phyloP scores from a whole-genome alignment of 805 yeast genomes.

The Kuraishia floccosa region DNA sequence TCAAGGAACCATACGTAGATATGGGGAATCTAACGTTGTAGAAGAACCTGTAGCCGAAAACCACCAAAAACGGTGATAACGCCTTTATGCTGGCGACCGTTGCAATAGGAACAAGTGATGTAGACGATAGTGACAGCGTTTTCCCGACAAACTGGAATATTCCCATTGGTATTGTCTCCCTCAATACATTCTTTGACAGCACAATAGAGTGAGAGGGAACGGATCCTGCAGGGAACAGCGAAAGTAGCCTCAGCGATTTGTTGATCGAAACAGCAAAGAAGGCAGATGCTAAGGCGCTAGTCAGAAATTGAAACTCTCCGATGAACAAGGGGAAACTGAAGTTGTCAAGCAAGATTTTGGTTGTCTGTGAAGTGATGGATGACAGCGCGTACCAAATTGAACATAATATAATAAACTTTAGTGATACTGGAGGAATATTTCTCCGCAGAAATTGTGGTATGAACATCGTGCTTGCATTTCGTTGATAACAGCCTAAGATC shows the following conservation, averaged over 20 bases:
- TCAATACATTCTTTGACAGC: conserved; percentile 23
- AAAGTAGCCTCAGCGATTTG: conserved; percentile 1
- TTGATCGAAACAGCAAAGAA: not conserved
- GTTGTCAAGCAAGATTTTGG: conserved; percentile 40
- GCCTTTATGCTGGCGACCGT: conserved; percentile 91
- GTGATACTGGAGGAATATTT: conserved; percentile 25
- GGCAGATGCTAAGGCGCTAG: conserved; percentile 26
- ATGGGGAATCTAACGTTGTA: conserved; percentile 46
- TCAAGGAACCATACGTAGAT: conserved; percentile 66
- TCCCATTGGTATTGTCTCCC: conserved; percentile 88
- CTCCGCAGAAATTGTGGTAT: too few relatives aligned
- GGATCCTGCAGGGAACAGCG: conserved; percentile 39
- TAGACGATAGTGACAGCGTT: conserved; percentile 81
- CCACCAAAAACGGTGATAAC: conserved; percentile 81
- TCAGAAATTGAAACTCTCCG: conserved; percentile 52
- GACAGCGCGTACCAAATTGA: conserved; percentile 63
- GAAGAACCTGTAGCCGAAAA: conserved; percentile 56
- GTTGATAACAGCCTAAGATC: too few relatives aligned
- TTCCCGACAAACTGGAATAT: conserved; percentile 89
- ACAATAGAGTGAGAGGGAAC: conserved; percentile 27
- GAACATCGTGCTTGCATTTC: too few relatives aligned
- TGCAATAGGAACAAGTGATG: conserved; percentile 83
- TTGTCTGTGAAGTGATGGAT: conserved; percentile 53
- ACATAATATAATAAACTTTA: conserved; percentile 27
- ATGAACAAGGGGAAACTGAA: conserved; percentile 53